Evolutionary conservation across 176 grass and related monocot genomes (phyloP).

Genomic region (Phoenix roebelenii): DNA sequence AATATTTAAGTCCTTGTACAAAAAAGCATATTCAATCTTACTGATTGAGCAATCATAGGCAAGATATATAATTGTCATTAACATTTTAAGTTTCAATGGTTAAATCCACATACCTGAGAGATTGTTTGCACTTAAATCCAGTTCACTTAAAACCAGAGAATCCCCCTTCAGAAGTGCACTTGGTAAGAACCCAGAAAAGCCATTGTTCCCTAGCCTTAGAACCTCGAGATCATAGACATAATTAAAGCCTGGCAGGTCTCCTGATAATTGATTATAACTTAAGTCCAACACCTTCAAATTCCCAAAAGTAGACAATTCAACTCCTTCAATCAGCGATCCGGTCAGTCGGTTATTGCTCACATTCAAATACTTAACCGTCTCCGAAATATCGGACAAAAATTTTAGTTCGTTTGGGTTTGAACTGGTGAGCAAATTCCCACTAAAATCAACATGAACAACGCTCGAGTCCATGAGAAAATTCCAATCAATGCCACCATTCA

Average conservation of each 20-base stretch:
- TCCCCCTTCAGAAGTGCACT: conserved; percentile 89
- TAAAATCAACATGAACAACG: conserved; percentile 81
- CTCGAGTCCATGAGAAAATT: conserved; percentile 83
- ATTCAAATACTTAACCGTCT: conserved; percentile 76
- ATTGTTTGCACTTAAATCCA: conserved; percentile 91
- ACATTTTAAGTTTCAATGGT: neutral
- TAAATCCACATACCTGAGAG: conserved; percentile 53
- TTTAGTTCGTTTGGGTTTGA: conserved; percentile 74
- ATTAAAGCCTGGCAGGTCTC: conserved; percentile 96
- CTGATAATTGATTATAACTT: conserved; percentile 70
- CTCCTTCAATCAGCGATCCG: conserved; percentile 77
- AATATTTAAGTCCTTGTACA: no score
- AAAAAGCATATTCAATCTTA: no score
- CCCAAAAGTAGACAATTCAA: conserved; percentile 84
- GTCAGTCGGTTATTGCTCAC: conserved; percentile 76
- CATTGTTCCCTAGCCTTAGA: conserved; percentile 72
- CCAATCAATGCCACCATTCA: conserved; percentile 83
- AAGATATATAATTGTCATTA: neutral
- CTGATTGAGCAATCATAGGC: no score
- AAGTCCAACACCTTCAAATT: conserved; percentile 92
- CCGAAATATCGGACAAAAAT: conserved; percentile 81
- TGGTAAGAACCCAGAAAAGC: conserved; percentile 81
- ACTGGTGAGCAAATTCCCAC: conserved; percentile 66
- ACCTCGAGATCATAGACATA: conserved; percentile 98
- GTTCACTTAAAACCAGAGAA: conserved; percentile 74